Percentiles rank a stretch among this genome's conserved stretches.
Conservation (phyloP, 805 yeast species). For the Isabelozyma pseudorhagii region DNA sequence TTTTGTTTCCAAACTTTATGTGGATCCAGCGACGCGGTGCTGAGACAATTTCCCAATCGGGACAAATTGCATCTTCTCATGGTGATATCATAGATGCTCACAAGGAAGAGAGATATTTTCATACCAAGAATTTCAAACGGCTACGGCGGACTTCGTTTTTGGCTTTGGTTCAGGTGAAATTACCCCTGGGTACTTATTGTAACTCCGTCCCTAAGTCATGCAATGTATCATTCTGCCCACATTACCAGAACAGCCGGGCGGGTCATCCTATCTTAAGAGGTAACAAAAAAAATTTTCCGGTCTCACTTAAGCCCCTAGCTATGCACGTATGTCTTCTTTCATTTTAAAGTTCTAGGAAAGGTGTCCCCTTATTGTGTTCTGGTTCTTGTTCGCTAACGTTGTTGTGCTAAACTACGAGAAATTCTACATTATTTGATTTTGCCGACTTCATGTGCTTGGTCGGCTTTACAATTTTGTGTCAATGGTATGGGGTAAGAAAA, state of each 20-base stretch:
- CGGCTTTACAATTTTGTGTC: too few species aligned
- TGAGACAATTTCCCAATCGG: neutral
- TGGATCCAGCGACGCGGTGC: neutral
- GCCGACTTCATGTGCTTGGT: too few species aligned
- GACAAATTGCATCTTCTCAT: neutral
- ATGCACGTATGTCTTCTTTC: too few species aligned
- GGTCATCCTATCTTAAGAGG: neutral
- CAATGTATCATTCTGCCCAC: neutral
- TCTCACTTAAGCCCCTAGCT: neutral
- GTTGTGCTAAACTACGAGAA: neutral
- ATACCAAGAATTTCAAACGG: too few species aligned
- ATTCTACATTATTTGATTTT: neutral
- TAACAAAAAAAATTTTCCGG: neutral
- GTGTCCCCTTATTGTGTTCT: too few species aligned
- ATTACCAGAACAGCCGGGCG: neutral
- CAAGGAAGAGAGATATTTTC: too few species aligned
- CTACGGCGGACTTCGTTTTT: neutral
- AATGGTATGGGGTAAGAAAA: too few species aligned
- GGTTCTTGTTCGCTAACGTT: neutral
- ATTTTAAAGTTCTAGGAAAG: too few species aligned
- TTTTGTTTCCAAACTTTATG: neutral
- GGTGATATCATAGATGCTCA: too few species aligned
- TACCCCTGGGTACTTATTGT: neutral
- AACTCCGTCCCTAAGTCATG: neutral
- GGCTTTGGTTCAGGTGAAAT: neutral